Percentiles rank a stretch among this genome's conserved stretches.
These are phyloP conservation scores for Cordyceps farinosa DNA, from an alignment of 2,329 filamentous ascomycete species.

Conservation along the genomic window DNA sequence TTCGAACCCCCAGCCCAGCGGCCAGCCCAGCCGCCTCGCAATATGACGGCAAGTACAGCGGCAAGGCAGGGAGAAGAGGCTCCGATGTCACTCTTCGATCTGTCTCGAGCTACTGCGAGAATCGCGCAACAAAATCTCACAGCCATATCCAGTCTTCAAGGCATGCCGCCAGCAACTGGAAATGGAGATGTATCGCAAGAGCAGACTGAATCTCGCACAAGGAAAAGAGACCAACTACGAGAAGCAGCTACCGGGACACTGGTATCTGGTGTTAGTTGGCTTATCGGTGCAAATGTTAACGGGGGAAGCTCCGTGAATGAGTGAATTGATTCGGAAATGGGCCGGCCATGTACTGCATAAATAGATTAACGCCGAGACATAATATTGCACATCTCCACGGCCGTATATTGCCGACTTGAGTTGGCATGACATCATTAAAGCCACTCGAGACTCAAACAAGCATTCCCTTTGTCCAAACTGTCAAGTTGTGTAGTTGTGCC, in stretches of 20 bases:
- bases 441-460: not conserved
- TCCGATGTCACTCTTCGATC: slow-evolving; percentile 63
- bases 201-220: slow-evolving; percentile 40
- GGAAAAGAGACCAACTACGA: slow-evolving; percentile 69
- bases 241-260: slow-evolving; percentile 65
- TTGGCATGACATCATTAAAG: not conserved
- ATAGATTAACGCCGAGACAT: not conserved
- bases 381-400: too few species aligned
- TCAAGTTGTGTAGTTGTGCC: not conserved
- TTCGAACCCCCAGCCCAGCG: slow-evolving; percentile 39
- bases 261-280: slow-evolving; percentile 64
- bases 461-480: not conserved
- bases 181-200: slow-evolving; percentile 24
- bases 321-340: not conserved
- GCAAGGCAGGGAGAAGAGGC: slow-evolving; percentile 48
- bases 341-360: not conserved
- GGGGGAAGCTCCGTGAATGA: slow-evolving; percentile 19
- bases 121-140: slow-evolving; percentile 57
- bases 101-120: slow-evolving; percentile 58
- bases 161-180: slow-evolving; percentile 27
- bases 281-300: slow-evolving; percentile 53
- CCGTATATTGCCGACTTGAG: not conserved
- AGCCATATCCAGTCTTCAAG: slow-evolving; percentile 50
- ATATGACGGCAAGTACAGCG: slow-evolving; percentile 33
- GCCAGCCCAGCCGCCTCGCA: slow-evolving; percentile 28